Base-by-base conservation (phyloP, 2,329 filamentous ascomycete species). In the Nothophaeocryptopus gaeumannii region DNA sequence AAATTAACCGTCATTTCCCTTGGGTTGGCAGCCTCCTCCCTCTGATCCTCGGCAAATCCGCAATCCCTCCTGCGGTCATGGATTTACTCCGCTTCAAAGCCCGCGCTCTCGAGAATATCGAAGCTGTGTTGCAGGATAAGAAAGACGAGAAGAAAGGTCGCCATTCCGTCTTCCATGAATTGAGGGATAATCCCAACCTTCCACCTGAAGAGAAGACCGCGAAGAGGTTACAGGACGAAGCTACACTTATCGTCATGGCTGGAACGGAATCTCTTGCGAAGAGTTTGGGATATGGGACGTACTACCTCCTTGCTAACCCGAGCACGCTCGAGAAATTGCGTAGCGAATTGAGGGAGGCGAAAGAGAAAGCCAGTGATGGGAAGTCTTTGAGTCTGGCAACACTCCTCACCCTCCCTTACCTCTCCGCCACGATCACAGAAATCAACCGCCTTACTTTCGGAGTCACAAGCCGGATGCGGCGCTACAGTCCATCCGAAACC, bases 361-460 rank as follows among this genome's bases (percentile, higher is more conserved):
- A n/a, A 8, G 14, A 15, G n/a, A n/a, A n/a, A 8, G 34, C 34
- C 8, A 8, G 4, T 3, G 20, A 26, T 26, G 20, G 20, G 20
- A 26, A 26, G 7, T 41, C 43, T 35, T 39, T 50, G 10, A 51
- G 39, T 33, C 41, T 51, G 49, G 49, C 41, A 11, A 29, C 37
- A 13, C 37, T 59, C 11, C 42, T 46, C 5, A 42, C 55, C 11
- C 42, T 61, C 14, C 51, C 54, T 9, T 60, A 58, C 52, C 39
- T 60, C 16, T 42, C 51, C 7, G 53, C 53, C 16, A 53, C 51
- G 10, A 53, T 62, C 12, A 39, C 50, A 12, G 63, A 66, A 45
- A 52, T 44, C 10, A 58, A 59, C 11, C 52, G 64, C 8, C 39
- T 66, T 5, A 53, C 55, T 29, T 55, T 50, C 26, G 60, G 59